These are phyloP conservation scores for Pseudoperonospora humuli DNA, from an alignment of 352 stramenopile genomes.

Conservation along the genomic window DNA sequence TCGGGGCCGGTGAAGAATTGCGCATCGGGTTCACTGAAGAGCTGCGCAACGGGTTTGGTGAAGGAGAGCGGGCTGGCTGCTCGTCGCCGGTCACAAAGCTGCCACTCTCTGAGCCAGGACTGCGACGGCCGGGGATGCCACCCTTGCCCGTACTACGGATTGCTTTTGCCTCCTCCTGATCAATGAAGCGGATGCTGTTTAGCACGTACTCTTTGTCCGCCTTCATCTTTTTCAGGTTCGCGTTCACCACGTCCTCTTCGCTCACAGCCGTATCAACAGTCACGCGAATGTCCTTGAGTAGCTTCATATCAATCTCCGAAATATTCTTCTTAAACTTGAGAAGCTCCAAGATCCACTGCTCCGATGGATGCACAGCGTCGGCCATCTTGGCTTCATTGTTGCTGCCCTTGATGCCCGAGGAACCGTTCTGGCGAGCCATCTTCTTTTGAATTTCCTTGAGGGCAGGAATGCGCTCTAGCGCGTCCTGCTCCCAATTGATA, in stretches of 20 bases:
- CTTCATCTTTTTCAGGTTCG: conserved; percentile 81
- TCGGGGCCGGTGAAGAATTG: conserved; percentile 16
- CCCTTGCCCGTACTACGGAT: conserved; percentile 75
- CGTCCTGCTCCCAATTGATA: conserved; percentile 84
- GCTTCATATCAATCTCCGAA: conserved; percentile 59
- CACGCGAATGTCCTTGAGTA: conserved; percentile 56
- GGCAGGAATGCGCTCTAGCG: conserved; percentile 70
- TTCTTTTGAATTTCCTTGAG: conserved; percentile 83
- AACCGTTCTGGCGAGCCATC: conserved; percentile 47
- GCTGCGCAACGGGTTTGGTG: conserved; percentile 23
- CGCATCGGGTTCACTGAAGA: conserved; percentile 16
- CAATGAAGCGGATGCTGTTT: conserved; percentile 85
- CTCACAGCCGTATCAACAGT: conserved; percentile 41
- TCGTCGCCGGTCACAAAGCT: conserved; percentile 38
- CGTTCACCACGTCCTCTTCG: conserved; percentile 61
- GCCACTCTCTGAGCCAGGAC: conserved; percentile 46
- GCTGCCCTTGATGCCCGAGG: conserved; percentile 27
- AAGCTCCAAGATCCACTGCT: conserved; percentile 85
- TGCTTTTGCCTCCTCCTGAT: conserved; percentile 85
- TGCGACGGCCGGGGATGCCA: conserved; percentile 32
- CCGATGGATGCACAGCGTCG: conserved; percentile 65
- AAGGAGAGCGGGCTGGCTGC: conserved; percentile 23
- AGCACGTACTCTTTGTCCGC: conserved; percentile 85
- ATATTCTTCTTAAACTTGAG: conserved; percentile 85
- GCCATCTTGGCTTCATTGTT: conserved; percentile 42